Evolutionary conservation across 208 protist genomes (phyloP).

Genomic region (Wallacemonas rigidus): DNA sequence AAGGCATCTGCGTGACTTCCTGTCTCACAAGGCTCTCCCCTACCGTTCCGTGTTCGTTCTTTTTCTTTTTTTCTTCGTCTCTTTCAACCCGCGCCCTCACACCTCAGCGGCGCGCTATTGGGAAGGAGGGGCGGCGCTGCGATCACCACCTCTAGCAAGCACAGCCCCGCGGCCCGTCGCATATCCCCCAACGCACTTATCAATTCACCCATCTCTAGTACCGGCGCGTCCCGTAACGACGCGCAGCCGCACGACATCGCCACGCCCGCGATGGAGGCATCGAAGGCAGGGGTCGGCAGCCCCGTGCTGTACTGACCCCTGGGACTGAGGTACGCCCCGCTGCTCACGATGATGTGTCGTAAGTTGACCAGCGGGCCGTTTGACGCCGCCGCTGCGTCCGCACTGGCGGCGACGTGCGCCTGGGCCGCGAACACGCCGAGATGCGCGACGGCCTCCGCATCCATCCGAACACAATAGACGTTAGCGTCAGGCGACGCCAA

Average conservation of each 20-base stretch:
- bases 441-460: slow-evolving; percentile 83
- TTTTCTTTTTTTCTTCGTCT: background rate
- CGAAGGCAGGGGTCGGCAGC: slow-evolving; percentile 68
- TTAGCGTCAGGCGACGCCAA: slow-evolving; percentile 50
- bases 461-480: slow-evolving; percentile 84
- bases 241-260: slow-evolving; percentile 84
- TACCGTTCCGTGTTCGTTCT: background rate
- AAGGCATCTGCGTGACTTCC: background rate
- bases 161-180: slow-evolving; percentile 57
- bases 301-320: slow-evolving; percentile 31
- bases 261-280: slow-evolving; percentile 69
- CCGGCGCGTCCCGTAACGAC: slow-evolving; percentile 49
- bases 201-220: slow-evolving; percentile 68
- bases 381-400: slow-evolving; percentile 12
- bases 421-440: slow-evolving; percentile 62
- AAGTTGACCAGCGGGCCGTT: slow-evolving; percentile 59
- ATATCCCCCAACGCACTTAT: slow-evolving; percentile 57
- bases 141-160: slow-evolving; percentile 83
- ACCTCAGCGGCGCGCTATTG: no score
- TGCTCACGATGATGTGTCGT: slow-evolving; percentile 89
- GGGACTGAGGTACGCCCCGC: slow-evolving; percentile 80
- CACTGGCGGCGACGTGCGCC: slow-evolving; percentile 24
- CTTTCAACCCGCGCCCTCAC: no score
- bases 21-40: background rate
- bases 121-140: slow-evolving; percentile 26